Base-by-base conservation (phyloP, 2,329 filamentous ascomycete genomes). In the Aureobasidium sp. region DNA sequence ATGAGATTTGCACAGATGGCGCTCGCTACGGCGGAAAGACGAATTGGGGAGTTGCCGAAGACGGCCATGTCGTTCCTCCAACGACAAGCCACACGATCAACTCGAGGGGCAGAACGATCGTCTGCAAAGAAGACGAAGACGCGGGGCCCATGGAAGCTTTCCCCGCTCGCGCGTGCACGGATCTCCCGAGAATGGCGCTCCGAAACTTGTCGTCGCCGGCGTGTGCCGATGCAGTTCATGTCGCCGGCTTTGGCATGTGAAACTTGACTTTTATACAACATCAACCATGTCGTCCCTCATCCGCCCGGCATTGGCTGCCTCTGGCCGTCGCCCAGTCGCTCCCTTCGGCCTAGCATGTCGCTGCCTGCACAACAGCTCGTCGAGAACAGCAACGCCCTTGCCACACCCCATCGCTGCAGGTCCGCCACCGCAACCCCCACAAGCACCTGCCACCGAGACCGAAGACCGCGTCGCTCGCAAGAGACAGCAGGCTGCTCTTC, bases 391-490 rank as follows among this genome's bases (percentile, higher is more conserved):
- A 9, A 81, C 81, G 53, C 82, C 84, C 15, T 77, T 86, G 62
- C 79, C 83, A 7, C 77, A 78, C 65, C 78, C 84, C 60, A 84
- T 82, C 12, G 79, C 84, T 12, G 77, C 83, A 53, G 84, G 84
- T 4, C 84, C 84, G 58, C 84, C 84, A 41, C 84, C 84, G 3
- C 79, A 79, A 66, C 78, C 82, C 22, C 84, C 84, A 17, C 74
- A 77, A 53, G 78, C 82, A 5, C 68, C 76, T 4, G 71, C 78
- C 8, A 75, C 79, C 17, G 77, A 79, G 62, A 77, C 81, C 34
- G 73, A 77, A 58, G 78, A 79, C 42, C 72, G 77, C 20, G 70
- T 82, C 17, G 77, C 77, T 36, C 71, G 79, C 59, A 80, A 81
- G 67, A 73, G 75, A 64, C 76, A 79, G 65, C 81, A 84, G 69